phyloP scores from a whole-genome alignment of 2,329 filamentous ascomycete species.

The Cadophora luteo-olivacea region DNA sequence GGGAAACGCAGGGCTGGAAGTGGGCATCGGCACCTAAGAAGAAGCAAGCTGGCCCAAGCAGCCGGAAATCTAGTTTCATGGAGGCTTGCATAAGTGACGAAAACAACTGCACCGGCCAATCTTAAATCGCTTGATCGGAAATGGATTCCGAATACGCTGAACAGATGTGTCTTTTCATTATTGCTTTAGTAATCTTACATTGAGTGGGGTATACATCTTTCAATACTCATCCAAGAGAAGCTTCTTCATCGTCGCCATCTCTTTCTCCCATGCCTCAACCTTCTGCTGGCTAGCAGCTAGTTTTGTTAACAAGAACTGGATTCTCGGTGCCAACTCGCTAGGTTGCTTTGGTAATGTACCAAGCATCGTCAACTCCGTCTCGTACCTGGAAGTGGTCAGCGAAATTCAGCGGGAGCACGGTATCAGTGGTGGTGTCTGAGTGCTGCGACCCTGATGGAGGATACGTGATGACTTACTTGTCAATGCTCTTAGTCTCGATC shows the following conservation, averaged over 20 bases:
- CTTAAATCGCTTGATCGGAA: not conserved
- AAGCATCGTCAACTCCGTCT: slow-evolving; percentile 77
- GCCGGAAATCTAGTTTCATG: not conserved
- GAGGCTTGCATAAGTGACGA: not conserved
- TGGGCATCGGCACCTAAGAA: not conserved
- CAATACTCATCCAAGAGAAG: slow-evolving; percentile 60
- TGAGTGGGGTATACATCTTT: slow-evolving; percentile 16
- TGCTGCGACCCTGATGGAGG: not conserved
- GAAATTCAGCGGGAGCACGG: not conserved
- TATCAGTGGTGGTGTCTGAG: not conserved
- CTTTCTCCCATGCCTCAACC: slow-evolving; percentile 74
- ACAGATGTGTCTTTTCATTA: not conserved
- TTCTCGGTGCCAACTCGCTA: slow-evolving; percentile 67
- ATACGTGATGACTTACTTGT: slow-evolving; percentile 53
- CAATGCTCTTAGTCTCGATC: slow-evolving; percentile 75
- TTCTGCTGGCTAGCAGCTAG: slow-evolving; percentile 75
- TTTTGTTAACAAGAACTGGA: slow-evolving; percentile 77
- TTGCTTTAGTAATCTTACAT: slow-evolving; percentile 15
- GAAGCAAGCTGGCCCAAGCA: not conserved
- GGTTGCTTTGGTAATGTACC: slow-evolving; percentile 75
- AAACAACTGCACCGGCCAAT: not conserved
- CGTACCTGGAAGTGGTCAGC: slow-evolving; percentile 51
- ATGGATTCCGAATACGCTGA: not conserved
- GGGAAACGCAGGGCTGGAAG: not conserved
- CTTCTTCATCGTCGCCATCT: slow-evolving; percentile 76